phyloP scores from a whole-genome alignment of 768 basidiomycete species.

The Pisolithus orientalis region DNA sequence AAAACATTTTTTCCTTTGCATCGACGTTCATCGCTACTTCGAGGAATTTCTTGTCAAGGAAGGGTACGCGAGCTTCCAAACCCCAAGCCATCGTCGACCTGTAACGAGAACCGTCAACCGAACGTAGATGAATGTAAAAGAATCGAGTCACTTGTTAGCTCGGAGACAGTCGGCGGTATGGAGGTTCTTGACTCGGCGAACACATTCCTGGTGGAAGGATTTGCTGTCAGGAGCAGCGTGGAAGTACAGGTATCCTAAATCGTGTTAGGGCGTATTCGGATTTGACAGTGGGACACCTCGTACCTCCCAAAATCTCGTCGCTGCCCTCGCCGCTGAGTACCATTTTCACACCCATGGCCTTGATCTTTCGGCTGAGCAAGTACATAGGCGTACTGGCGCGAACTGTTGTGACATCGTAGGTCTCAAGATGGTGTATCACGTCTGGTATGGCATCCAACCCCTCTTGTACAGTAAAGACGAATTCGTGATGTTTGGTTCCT shows the following conservation, averaged over 20 bases:
- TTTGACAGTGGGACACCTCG: slow-evolving; percentile 7
- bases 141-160: slow-evolving; percentile 79
- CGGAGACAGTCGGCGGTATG: slow-evolving; percentile 96
- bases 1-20: slow-evolving; percentile 83
- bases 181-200: slow-evolving; percentile 93
- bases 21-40: slow-evolving; percentile 91
- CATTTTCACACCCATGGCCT: slow-evolving; percentile 99
- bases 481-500: slow-evolving; percentile 95
- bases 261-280: neutral
- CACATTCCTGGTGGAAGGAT: slow-evolving; percentile 93
- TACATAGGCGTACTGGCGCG: slow-evolving; percentile 99
- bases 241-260: slow-evolving; percentile 93
- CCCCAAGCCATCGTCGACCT: slow-evolving; percentile 99
- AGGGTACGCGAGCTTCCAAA: slow-evolving; percentile 95
- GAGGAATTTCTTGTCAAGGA: slow-evolving; percentile 95
- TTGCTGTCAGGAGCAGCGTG: slow-evolving; percentile 88
- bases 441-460: slow-evolving; percentile 96
- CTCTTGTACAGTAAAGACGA: slow-evolving; percentile 96
- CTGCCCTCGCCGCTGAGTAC: slow-evolving; percentile 96
- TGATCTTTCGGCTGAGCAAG: slow-evolving; percentile 94
- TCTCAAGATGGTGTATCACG: slow-evolving; percentile 97
- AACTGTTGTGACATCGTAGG: slow-evolving; percentile 97
- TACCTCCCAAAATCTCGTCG: slow-evolving; percentile 96
- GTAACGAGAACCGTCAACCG: slow-evolving; percentile 3
- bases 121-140: neutral